Percentiles rank a stretch among this genome's conserved stretches.
These are phyloP conservation scores for Penicillium sumatraense DNA, from an alignment of 2,329 filamentous ascomycete genomes.

Conservation along the genomic window DNA sequence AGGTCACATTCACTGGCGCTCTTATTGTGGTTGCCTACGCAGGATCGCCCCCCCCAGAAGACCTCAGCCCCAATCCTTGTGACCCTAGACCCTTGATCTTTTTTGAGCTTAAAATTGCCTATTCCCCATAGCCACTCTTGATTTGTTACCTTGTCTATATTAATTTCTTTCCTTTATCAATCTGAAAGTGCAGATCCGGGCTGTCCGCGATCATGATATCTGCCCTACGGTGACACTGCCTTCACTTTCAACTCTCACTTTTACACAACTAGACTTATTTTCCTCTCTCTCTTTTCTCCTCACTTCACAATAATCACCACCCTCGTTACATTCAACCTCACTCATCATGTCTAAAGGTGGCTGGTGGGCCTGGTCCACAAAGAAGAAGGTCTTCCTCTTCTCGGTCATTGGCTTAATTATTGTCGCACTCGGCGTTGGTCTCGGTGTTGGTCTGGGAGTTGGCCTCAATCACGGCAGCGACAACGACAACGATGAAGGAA, in stretches of 20 bases:
- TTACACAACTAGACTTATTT: too few species aligned
- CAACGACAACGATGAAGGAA: conserved; percentile 26
- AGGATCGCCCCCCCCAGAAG: conserved; percentile 8
- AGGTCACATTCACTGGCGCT: neutral
- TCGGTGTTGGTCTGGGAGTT: conserved; percentile 63
- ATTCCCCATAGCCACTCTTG: conserved; percentile 9
- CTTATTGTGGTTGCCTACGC: neutral
- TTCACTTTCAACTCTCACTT: too few species aligned
- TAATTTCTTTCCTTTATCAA: conserved; percentile 1
- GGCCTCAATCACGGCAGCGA: conserved; percentile 49
- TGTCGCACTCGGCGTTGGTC: conserved; percentile 57
- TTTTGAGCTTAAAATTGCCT: conserved; percentile 23
- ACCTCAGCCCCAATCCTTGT: conserved; percentile 10
- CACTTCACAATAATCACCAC: neutral
- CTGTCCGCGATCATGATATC: neutral
- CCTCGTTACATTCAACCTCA: neutral
- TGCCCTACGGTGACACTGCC: conserved; percentile 2
- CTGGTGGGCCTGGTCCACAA: conserved; percentile 35
- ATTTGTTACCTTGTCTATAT: neutral
- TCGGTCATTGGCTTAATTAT: conserved; percentile 32
- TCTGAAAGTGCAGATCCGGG: neutral
- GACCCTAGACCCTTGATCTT: conserved; percentile 4
- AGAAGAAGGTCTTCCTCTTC: conserved; percentile 39
- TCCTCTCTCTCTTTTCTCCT: too few species aligned
- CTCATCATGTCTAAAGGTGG: conserved; percentile 24